Base-by-base conservation (phyloP, 768 basidiomycete species). In the Russula compacta region DNA sequence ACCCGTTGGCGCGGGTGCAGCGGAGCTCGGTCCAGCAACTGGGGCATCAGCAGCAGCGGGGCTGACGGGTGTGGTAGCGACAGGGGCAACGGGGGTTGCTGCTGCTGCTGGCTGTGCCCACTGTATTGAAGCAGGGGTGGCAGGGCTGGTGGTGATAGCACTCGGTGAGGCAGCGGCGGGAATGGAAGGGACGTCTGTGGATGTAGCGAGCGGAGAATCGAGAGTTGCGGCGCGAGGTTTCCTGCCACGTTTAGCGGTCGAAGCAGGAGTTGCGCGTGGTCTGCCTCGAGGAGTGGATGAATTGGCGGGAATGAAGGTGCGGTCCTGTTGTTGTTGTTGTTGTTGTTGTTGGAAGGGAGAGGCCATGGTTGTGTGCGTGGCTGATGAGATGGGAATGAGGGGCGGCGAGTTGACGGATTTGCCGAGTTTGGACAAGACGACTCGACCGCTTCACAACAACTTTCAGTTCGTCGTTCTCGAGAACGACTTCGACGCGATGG, bases 271-370 rank as follows among this genome's bases (percentile, higher is more conserved):
- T 9, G 9, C 35, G 4, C 61, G 56, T 12, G 15, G 56, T 10
- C 53, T 48, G 0, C 35, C 47, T 36, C 60, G 24, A 8, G 60
- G 56, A 6, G 63, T 53, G 19, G 63, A 8, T 32, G 63, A 53
- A 60, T 44, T 64, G 19, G 59, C 53, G 39, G 59, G 59, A 60
- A 64, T 64, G 59, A 64, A 64, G 21, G 62, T 56, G 59, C 59
- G 53, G 6, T 44, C 59, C 24, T 29, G 24, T 29, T 29, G 24
- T 29, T 29, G 24, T 29, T 29, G 24, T 29, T 29, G 39, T 11
- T 48, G 59, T 29, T 29, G 24, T 29, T 29, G 39, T 11, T 48
- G 59, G 9, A 60, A 60, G 39, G 50, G 51, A 6, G 60, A 51
- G 39, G 52, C 14, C 33, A 35, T 50, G 32, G 32, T 8, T 29